Conservation (phyloP, 768 basidiomycete genomes). For the Serendipita indica region DNA sequence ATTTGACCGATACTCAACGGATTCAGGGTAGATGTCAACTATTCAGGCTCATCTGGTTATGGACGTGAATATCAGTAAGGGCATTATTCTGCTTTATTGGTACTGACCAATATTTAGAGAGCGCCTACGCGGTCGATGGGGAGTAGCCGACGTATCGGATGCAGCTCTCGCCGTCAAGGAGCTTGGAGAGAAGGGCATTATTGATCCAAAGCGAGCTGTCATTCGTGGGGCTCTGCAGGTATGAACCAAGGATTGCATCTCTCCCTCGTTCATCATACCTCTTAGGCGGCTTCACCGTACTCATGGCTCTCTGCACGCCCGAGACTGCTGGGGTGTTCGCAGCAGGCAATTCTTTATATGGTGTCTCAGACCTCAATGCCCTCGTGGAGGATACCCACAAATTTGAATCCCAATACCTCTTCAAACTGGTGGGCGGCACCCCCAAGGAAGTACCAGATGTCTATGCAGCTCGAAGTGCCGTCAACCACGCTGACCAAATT, state of each 20-base stretch:
- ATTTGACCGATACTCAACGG: conserved; percentile 1
- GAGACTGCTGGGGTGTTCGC: conserved; percentile 37
- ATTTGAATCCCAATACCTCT: conserved; percentile 45
- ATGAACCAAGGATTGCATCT: conserved; percentile 1
- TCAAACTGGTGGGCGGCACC: conserved; percentile 50
- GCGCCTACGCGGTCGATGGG: conserved; percentile 54
- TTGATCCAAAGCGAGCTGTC: conserved; percentile 47
- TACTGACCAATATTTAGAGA: conserved; percentile 20
- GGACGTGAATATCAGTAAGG: conserved; percentile 47
- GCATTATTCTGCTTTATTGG: background rate
- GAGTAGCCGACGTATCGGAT: conserved; percentile 56
- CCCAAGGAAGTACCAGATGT: conserved; percentile 37
- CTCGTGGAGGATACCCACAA: conserved; percentile 58
- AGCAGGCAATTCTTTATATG: conserved; percentile 50
- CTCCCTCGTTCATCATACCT: background rate
- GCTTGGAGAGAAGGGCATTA: conserved; percentile 36
- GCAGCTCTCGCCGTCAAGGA: conserved; percentile 39
- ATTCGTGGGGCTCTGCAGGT: conserved; percentile 56
- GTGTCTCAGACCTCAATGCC: conserved; percentile 46
- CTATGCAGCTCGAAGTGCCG: conserved; percentile 45
- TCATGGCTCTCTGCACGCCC: conserved; percentile 31
- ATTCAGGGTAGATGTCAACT: conserved; percentile 55
- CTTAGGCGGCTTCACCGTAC: conserved; percentile 50
- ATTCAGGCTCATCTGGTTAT: conserved; percentile 60
- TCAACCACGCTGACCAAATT: conserved; percentile 48